Evolutionary conservation across 2,329 filamentous ascomycete species (phyloP).

Genomic region (Pseudocercospora pini-densiflorae): DNA sequence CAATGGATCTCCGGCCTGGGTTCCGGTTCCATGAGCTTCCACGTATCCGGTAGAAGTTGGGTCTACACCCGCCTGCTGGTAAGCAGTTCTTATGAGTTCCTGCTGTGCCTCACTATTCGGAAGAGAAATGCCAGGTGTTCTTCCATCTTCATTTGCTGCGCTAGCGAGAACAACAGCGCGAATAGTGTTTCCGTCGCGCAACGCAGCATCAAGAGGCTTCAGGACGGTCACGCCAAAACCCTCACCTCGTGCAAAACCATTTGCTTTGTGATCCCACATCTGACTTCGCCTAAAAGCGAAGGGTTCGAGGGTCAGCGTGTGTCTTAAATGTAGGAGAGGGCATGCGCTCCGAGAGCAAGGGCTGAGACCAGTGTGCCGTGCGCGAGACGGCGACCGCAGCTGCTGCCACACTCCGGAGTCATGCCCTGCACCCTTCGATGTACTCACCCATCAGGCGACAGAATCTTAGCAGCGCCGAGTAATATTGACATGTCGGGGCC

Average conservation of each 20-base stretch:
- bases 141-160: slow-evolving; percentile 31
- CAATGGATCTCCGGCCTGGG: slow-evolving; percentile 28
- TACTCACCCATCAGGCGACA: slow-evolving; percentile 38
- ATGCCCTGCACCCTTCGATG: slow-evolving; percentile 32
- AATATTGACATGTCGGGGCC: slow-evolving; percentile 19
- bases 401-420: too few species aligned
- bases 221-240: slow-evolving; percentile 47
- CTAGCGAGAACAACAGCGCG: slow-evolving; percentile 44
- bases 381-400: too few species aligned
- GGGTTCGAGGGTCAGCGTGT: too few species aligned
- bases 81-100: slow-evolving; percentile 22
- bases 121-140: slow-evolving; percentile 22
- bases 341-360: too few species aligned
- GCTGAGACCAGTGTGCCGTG: too few species aligned
- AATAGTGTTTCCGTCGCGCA: slow-evolving; percentile 25
- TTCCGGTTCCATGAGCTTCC: slow-evolving; percentile 29
- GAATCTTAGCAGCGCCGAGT: slow-evolving; percentile 24
- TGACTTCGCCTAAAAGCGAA: not conserved
- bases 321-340: too few species aligned
- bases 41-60: slow-evolving; percentile 20
- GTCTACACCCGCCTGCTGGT: slow-evolving; percentile 19
- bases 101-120: slow-evolving; percentile 25
- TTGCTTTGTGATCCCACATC: slow-evolving; percentile 44
- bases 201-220: slow-evolving; percentile 20
- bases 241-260: slow-evolving; percentile 61